Base-by-base conservation (phyloP, 176 grass and related monocot genomes). In the Olyra latifolia region DNA sequence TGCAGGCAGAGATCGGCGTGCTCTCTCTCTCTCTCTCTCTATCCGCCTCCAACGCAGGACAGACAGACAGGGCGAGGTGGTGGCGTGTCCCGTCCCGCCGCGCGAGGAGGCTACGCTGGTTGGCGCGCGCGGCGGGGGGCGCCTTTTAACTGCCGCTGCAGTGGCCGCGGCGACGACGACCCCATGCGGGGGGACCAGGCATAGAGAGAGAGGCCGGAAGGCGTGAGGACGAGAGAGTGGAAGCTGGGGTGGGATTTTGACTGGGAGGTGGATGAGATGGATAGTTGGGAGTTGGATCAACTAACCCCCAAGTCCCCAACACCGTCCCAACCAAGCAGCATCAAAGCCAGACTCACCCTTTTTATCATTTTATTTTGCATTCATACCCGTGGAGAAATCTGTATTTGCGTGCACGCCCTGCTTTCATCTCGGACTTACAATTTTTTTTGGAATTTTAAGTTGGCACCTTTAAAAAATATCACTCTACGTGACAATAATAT, bases 211-310 rank as follows among this genome's bases (percentile, higher is more conserved):
- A 53, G 22, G 68, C 48, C 40, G 75, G 74, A 80, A 44, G 4
- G 79, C 12, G 79, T 77, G 80, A 78, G 23, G 20, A 6, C n/a
- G 32, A 25, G 20, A 2, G 61, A 44, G 35, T n/a, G 4, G 17
- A 0, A 0, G 46, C n/a, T 28, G 66, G 5, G 27, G 10, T 44
- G 39, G 32, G 48, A 73, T 66, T 65, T 87, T 87, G 73, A 48
- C 76, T 72, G 59, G 67, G 12, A 56, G 56, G 45, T 55, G 65
- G 14, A n/a, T n/a, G 13, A 52, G 10, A 6, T 1, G 43, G 75
- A 57, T 41, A 7, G 86, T 66, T 88, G 80, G 80, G 48, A 35
- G 80, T 82, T 83, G 10, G 80, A 73, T 79, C 57, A 88, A 24
- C 86, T 32, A 75, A 75, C 71, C 19, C 54, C 66, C 25, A n/a